Base-by-base conservation (phyloP, 805 yeast genomes). In the Torulaspora maleeae region DNA sequence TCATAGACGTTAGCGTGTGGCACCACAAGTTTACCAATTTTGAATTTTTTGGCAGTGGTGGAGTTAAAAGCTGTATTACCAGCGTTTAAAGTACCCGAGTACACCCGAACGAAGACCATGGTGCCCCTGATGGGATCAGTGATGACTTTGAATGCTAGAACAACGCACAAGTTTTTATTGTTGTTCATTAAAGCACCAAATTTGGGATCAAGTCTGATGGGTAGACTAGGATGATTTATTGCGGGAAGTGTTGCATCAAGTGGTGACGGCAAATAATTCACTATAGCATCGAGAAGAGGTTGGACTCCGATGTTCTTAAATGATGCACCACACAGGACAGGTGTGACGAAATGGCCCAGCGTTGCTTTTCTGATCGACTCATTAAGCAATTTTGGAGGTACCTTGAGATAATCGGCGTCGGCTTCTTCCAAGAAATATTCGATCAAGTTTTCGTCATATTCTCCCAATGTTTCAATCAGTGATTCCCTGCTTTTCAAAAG, bases 251-350 rank as follows among this genome's bases (percentile, higher is more conserved):
- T 60, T 0, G 75, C 71, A 50, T 89, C 89, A 2, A 75, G 52
- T 1, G 98, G 98, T 1, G 89, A 80, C 0, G 99, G 98, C 13
- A 93, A 68, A 56, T 77, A 93, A 44, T 77, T 76, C 1, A 80
- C 76, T 10, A 90, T 76, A 0, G 95, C 90, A 64, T 91, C 97
- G 66, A 93, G 67, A 39, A 93, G 69, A 1, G 98, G 96, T 61
- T 93, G 98, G 2, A 93, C 95, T 20, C 99, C 99, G 37, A 91
- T 85, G 62, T 91, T 91, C 53, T 75, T 77, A 67, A 91, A 93
- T 44, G 96, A 85, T 1, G 97, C 86, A 10, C 99, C 99, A 65
- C 97, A 89, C 29, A 90, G 67, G 0, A 93, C 86, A 0, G 99
- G 97, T 0, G 83, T 76, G 1, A 86, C 73, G 30, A 68, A 64